Base-by-base conservation (phyloP, 805 yeast genomes). In the Lipomyces orientalis region DNA sequence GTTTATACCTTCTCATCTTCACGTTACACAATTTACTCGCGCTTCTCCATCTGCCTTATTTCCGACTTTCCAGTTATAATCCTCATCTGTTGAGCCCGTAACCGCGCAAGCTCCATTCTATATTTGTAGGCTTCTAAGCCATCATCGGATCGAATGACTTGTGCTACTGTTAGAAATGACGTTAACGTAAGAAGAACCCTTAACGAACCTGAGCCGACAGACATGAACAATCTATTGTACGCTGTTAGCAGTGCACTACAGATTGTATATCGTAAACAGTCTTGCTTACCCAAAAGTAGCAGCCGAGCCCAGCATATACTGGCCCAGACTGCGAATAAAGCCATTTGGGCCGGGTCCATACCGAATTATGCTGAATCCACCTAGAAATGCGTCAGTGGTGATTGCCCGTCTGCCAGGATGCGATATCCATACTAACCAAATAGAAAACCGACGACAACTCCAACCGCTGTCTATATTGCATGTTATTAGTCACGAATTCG, bases 291-390 rank as follows among this genome's bases (percentile, higher is more conserved):
- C 98, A 80, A 95, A 94, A 10, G 98, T 94, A 60, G 96, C 97
- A 1, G 97, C 97, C 4, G 97, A 91, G 64, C 98, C 98, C 75
- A 90, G 89, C 80, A 95, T 93, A 80, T 93, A 95, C 81, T 94
- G 97, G 65, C 99, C 98, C 76, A 95, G 82, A 1, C 98, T 94
- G 81, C 97, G 89, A 88, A 95, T 90, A 65, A 91, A 91, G 65
- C 99, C 99, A 76, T 91, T 90, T 60, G 99, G 99, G 14, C 97
- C 97, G n/a, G 99, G 95, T 22, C 99, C 99, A 73, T 90, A 88
- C 65, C 93, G 93, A 72, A 92, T 79, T 73, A 96, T 90, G 66
- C 97, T 89, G 76, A 91, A 88, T 31, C 97, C 97, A 61, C 80
- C 79, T 55, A n/a, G 37, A 10, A 62, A 19, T 33, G 51, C 46